Evolutionary conservation across 768 basidiomycete genomes (phyloP).

Genomic region (Sistotremastrum suecicum): DNA sequence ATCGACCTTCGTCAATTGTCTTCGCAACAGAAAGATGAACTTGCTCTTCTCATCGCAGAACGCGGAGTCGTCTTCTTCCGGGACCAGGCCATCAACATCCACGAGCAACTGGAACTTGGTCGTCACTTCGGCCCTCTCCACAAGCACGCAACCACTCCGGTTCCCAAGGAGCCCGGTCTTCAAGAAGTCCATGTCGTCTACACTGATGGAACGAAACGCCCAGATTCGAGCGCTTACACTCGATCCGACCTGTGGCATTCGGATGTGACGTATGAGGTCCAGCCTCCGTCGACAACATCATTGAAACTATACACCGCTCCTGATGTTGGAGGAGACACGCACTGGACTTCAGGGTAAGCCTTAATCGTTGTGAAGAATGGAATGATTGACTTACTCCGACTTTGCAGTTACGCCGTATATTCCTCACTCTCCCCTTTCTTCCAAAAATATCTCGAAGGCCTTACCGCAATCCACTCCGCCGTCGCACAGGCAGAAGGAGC

Average conservation of each 20-base stretch:
- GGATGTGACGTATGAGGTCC: slow-evolving; percentile 72
- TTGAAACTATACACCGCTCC: slow-evolving; percentile 61
- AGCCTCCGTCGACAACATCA: slow-evolving; percentile 70
- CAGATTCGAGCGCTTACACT: slow-evolving; percentile 50
- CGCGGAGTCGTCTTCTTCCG: slow-evolving; percentile 69
- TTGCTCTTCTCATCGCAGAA: slow-evolving; percentile 62
- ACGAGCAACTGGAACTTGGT: slow-evolving; percentile 58
- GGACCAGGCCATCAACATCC: slow-evolving; percentile 55
- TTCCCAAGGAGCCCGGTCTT: slow-evolving; percentile 54
- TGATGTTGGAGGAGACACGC: slow-evolving; percentile 62
- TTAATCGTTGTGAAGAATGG: not conserved
- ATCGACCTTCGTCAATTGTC: slow-evolving; percentile 61
- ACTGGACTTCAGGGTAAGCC: slow-evolving; percentile 65
- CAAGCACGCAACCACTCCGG: slow-evolving; percentile 70
- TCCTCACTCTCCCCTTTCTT: slow-evolving; percentile 64
- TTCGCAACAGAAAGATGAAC: slow-evolving; percentile 59
- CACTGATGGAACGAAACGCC: slow-evolving; percentile 48
- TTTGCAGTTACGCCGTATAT: slow-evolving; percentile 60
- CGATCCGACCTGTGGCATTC: slow-evolving; percentile 72
- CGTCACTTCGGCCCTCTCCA: slow-evolving; percentile 64
- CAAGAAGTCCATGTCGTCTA: slow-evolving; percentile 74
- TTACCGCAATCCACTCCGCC: slow-evolving; percentile 62
- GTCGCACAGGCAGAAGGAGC: slow-evolving; percentile 68
- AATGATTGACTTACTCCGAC: not conserved
- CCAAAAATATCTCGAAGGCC: slow-evolving; percentile 63